Percentiles rank a stretch among this genome's conserved stretches.
Evolutionary conservation across 1,284 basidiomycete species (phyloP).

Genomic region (Trichosporon inkin): DNA sequence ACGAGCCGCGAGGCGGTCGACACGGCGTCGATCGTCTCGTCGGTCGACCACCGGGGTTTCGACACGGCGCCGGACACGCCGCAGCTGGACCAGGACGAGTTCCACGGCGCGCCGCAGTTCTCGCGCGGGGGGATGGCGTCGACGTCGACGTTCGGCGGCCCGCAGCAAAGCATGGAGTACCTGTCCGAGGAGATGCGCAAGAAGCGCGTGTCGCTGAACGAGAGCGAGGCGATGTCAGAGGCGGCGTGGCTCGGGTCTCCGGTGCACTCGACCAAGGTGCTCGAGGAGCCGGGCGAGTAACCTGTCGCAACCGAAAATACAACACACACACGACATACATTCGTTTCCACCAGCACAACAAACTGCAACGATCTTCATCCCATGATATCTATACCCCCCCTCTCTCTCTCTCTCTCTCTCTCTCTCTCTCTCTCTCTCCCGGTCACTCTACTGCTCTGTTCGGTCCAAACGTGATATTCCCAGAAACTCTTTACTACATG

Average conservation of each 20-base stretch:
- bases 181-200: background rate
- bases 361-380: no score
- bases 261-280: background rate
- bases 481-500: no score
- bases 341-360: no score
- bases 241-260: slow-evolving; percentile 1
- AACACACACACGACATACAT: background rate
- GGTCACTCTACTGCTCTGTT: no score
- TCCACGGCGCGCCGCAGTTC: background rate
- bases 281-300: background rate
- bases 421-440: no score
- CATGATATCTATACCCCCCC: no score
- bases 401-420: no score
- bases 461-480: no score
- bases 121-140: slow-evolving; percentile 2
- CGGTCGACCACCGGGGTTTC: slow-evolving; percentile 1
- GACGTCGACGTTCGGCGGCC: background rate
- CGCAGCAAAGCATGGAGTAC: background rate
- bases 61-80: slow-evolving; percentile 8
- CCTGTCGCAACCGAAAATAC: no score
- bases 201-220: slow-evolving; percentile 2
- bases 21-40: background rate
- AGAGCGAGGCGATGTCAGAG: slow-evolving; percentile 4
- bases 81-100: slow-evolving; percentile 7
- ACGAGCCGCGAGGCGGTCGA: background rate